These are phyloP conservation scores for Ensete ventricosum DNA, from an alignment of 176 grass and related monocot genomes.

Conservation along the genomic window DNA sequence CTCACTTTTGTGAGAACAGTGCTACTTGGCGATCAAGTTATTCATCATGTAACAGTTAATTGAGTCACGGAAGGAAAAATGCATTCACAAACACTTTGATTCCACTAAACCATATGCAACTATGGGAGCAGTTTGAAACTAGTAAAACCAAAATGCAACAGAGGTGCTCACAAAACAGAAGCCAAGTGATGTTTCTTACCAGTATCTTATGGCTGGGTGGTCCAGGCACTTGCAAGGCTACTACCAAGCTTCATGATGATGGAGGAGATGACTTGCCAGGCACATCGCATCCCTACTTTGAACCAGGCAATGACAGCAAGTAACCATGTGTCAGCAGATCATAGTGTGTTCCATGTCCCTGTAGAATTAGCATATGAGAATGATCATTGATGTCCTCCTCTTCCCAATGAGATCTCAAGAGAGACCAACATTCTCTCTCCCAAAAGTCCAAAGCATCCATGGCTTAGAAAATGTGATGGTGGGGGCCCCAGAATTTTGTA, in stretches of 20 bases:
- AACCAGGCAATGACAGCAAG: background rate
- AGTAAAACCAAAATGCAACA: no score
- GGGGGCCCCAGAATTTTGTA: slow-evolving; percentile 10
- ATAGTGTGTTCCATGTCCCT: background rate
- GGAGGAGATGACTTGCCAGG: background rate
- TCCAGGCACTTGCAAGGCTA: background rate
- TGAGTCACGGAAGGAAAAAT: background rate
- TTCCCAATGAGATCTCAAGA: slow-evolving; percentile 20
- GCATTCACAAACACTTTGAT: background rate
- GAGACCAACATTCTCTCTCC: slow-evolving; percentile 22
- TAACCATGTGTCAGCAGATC: background rate
- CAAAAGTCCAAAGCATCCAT: slow-evolving; percentile 27
- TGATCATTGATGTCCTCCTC: background rate
- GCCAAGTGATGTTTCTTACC: background rate
- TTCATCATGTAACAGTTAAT: no score
- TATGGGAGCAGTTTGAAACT: background rate
- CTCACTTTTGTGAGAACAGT: no score
- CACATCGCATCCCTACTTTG: background rate
- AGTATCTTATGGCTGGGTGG: background rate
- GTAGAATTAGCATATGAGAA: background rate
- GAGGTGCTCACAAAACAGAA: background rate
- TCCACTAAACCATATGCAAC: background rate
- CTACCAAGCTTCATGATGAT: background rate
- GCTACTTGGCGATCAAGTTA: no score
- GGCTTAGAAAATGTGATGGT: slow-evolving; percentile 10